Percentiles rank a stretch among this genome's conserved stretches.
Conservation (phyloP, 1,284 basidiomycete species). For the Fomitiporia mediterranea region DNA sequence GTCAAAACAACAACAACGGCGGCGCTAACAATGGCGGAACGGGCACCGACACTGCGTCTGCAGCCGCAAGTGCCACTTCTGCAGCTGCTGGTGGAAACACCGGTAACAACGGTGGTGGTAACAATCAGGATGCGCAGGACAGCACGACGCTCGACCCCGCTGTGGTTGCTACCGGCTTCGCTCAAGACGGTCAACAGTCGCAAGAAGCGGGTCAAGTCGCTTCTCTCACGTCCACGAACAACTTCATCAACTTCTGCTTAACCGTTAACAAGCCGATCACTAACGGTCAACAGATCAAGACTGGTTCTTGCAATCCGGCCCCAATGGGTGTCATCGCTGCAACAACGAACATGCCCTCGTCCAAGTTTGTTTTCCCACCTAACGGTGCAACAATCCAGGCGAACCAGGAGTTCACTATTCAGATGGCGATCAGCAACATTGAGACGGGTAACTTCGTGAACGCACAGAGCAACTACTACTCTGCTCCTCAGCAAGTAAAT, state of each 20-base stretch:
- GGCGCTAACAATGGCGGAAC: conserved; percentile 19
- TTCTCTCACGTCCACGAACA: conserved; percentile 61
- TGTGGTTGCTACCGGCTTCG: conserved; percentile 49
- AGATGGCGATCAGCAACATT: conserved; percentile 52
- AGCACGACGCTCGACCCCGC: conserved; percentile 46
- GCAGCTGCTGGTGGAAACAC: conserved; percentile 20
- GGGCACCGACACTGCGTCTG: conserved; percentile 20
- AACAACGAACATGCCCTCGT: conserved; percentile 51
- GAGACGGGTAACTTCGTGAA: conserved; percentile 60
- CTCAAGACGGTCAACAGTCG: conserved; percentile 42
- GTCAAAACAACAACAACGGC: conserved; percentile 18
- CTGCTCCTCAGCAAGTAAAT: conserved; percentile 62
- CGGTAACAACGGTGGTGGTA: conserved; percentile 24
- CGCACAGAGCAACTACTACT: conserved; percentile 56
- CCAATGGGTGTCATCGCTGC: conserved; percentile 58
- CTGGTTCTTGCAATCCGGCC: conserved; percentile 61
- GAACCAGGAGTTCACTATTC: conserved; percentile 53
- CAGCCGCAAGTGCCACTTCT: conserved; percentile 19
- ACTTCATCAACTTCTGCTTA: conserved; percentile 69
- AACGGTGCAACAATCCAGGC: conserved; percentile 51
- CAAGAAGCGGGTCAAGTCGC: conserved; percentile 48
- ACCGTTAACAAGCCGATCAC: conserved; percentile 51
- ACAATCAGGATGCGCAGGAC: conserved; percentile 7
- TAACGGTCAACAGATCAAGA: conserved; percentile 52
- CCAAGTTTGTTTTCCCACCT: conserved; percentile 52